Evolutionary conservation across 257 asterid species (phyloP).

Genomic region (Scutellaria barbata): DNA sequence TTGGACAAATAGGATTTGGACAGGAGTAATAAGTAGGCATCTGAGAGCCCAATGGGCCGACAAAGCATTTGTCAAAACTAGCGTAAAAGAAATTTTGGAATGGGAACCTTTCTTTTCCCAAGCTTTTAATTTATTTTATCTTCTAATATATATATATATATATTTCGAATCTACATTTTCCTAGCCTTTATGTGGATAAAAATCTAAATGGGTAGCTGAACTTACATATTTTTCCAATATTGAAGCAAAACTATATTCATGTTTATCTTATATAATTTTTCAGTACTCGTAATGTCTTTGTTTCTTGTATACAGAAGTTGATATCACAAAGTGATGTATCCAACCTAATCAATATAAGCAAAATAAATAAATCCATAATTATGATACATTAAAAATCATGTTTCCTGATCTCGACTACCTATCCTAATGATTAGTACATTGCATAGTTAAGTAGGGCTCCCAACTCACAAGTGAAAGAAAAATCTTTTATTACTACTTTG

Average conservation of each 20-base stretch:
- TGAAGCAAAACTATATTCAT: no score
- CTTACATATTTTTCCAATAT: no score
- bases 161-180: conserved; percentile 19
- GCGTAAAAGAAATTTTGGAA: background rate
- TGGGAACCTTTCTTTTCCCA: conserved; percentile 24
- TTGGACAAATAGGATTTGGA: background rate
- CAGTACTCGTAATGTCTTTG: no score
- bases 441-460: conserved; percentile 14
- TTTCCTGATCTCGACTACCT: background rate
- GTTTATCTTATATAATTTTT: no score
- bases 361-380: no score
- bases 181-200: background rate
- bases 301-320: no score
- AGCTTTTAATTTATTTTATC: background rate
- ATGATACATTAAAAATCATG: no score
- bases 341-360: no score
- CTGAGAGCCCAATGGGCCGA: conserved; percentile 38
- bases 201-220: background rate
- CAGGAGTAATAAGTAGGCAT: background rate
- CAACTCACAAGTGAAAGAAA: conserved; percentile 30
- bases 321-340: no score
- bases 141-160: background rate
- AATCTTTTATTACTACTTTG: conserved; percentile 22
- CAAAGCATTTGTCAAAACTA: conserved; percentile 25
- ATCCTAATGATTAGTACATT: conserved; percentile 22